These are phyloP conservation scores for Colletotrichum orbiculare DNA, from an alignment of 2,329 filamentous ascomycete species.

Conservation along the genomic window DNA sequence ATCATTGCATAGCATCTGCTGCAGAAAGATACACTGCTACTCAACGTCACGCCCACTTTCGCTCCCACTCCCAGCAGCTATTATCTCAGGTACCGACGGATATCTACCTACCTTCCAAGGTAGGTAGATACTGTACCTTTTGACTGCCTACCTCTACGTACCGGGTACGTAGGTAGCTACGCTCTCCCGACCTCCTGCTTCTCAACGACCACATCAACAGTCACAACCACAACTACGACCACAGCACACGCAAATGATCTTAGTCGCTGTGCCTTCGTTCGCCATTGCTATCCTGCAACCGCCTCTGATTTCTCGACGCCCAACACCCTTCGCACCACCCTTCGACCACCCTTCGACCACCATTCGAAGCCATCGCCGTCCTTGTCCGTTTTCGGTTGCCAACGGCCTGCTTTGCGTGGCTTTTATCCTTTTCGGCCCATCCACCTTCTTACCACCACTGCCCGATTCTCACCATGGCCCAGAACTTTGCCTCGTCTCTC, in stretches of 20 bases:
- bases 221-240: background rate
- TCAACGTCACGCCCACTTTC: constrained; percentile 35
- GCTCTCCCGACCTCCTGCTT: constrained; percentile 3
- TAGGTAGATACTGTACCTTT: too few species aligned
- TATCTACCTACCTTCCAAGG: too few species aligned
- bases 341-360: constrained; percentile 1
- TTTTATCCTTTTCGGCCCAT: constrained; percentile 28
- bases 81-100: too few species aligned
- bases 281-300: constrained; percentile 8
- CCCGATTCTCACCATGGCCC: background rate
- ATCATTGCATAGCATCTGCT: background rate
- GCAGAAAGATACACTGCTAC: too few species aligned
- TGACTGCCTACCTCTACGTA: too few species aligned
- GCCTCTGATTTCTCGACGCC: background rate
- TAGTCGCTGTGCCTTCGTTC: constrained; percentile 6
- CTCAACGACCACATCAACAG: background rate
- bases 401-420: constrained; percentile 29
- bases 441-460: constrained; percentile 7
- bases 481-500: constrained; percentile 36
- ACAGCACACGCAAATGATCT: constrained; percentile 11
- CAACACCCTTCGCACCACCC: constrained; percentile 1
- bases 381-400: constrained; percentile 18
- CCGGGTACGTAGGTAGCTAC: too few species aligned
- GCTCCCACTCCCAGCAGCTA: background rate
- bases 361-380: constrained; percentile 19